These are phyloP conservation scores for Besnoitia besnoiti DNA, from an alignment of 169 alveolate species.

Conservation along the genomic window DNA sequence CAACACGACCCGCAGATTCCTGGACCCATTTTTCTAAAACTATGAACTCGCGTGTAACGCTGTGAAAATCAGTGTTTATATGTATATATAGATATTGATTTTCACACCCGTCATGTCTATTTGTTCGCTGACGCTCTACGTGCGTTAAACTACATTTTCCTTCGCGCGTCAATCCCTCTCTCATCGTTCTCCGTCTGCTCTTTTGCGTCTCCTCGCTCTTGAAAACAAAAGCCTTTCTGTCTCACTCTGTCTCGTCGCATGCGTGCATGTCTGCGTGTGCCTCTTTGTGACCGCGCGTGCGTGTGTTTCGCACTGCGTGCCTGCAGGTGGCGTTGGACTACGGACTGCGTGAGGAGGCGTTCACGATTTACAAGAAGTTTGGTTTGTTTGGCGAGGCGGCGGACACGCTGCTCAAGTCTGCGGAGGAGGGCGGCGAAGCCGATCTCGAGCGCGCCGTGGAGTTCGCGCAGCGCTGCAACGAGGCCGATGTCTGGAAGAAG, in stretches of 20 bases:
- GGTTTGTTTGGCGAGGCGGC: conserved; percentile 93
- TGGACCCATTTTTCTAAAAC: background rate
- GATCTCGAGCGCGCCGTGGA: conserved; percentile 78
- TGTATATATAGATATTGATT: no score
- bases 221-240: no score
- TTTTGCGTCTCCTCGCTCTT: no score
- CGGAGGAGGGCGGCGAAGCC: conserved; percentile 60
- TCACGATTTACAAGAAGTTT: conserved; percentile 91
- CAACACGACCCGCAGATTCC: background rate
- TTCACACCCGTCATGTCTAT: no score
- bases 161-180: no score
- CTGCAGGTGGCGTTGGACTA: conserved; percentile 85
- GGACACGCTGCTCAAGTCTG: conserved; percentile 87
- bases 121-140: no score
- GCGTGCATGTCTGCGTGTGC: no score
- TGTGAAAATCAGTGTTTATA: background rate
- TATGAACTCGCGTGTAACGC: background rate
- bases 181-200: no score
- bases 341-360: conserved; percentile 94
- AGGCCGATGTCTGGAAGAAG: conserved; percentile 89
- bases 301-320: no score
- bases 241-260: no score
- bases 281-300: no score
- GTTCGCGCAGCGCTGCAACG: conserved; percentile 77
- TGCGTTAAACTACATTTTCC: no score